Base-by-base conservation (phyloP, 2,329 filamentous ascomycete species). In the Coniochaeta prunicola region DNA sequence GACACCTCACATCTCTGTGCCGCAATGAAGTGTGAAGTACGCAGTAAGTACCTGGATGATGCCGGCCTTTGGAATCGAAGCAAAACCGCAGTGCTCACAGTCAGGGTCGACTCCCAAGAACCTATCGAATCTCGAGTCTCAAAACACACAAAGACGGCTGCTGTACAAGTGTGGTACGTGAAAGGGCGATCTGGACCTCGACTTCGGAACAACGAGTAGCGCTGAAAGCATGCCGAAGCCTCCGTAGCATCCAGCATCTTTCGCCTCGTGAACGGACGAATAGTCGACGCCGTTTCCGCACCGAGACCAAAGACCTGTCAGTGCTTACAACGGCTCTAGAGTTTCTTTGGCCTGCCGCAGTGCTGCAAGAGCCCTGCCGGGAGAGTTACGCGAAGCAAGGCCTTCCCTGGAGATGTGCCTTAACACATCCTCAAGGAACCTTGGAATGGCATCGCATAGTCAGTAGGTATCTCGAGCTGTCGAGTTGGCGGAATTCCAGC, bases 381-480 rank as follows among this genome's bases (percentile, higher is more conserved):
- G 67, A 66, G 64, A 58, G 59, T 67, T 68, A 67, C 67, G 66
- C 66, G 68, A 61, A 64, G 58, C 59, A 58, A 57, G 59, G 62
- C 57, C 53, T 53, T 57, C 59, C 62, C 55, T 34, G 55, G 48
- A 62, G 53, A 54, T 45, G 45, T 55, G 55, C 58, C 56, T 57
- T n/a, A 42, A 24, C 55, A 54, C 54, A 38, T 24, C 26, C 54
- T n/a, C 21, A 13, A 34, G 34, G 34, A 56, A 13, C 21, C 31
- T 48, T 31, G 26, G 26, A 8, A 17, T n/a, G n/a, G n/a, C n/a
- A n/a, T n/a, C n/a, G n/a, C n/a, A n/a, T n/a, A n/a, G n/a, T n/a
- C n/a, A n/a, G n/a, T n/a, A n/a, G n/a, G n/a, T n/a, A n/a, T n/a
- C n/a, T n/a, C n/a, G n/a, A n/a, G n/a, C n/a, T n/a, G n/a, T n/a